Percentiles rank a stretch among this genome's conserved stretches.
These are phyloP conservation scores for Phaeosphaeria sp. DNA, from an alignment of 2,329 filamentous ascomycete species.

Conservation along the genomic window DNA sequence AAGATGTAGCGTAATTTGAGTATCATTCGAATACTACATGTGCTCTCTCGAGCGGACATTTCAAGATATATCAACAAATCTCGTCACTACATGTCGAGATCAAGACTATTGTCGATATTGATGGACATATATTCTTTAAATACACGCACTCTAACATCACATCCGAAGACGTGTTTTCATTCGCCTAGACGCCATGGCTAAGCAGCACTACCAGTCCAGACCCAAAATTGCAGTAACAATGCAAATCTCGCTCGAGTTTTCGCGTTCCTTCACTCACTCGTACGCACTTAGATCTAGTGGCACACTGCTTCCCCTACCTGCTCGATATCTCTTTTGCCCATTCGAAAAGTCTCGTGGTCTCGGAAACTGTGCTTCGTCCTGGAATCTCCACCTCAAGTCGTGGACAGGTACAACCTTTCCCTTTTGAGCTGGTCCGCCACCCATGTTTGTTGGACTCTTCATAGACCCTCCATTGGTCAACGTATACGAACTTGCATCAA, in stretches of 20 bases:
- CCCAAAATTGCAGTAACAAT: constrained; percentile 13
- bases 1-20: background rate
- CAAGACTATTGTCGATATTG: background rate
- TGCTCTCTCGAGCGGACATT: no score
- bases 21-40: no score
- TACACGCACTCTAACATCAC: background rate
- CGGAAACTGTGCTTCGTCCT: constrained; percentile 80
- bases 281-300: constrained; percentile 80
- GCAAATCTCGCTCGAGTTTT: background rate
- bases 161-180: background rate
- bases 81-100: no score
- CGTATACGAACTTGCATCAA: constrained; percentile 80
- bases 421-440: constrained; percentile 26
- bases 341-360: constrained; percentile 83
- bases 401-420: constrained; percentile 64
- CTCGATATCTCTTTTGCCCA: constrained; percentile 80
- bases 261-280: constrained; percentile 40
- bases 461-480: constrained; percentile 50
- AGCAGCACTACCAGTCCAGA: constrained; percentile 16
- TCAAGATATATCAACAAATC: no score
- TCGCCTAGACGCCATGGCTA: constrained; percentile 27
- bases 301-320: constrained; percentile 91
- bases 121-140: background rate
- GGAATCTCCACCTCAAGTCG: constrained; percentile 86
- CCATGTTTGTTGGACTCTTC: constrained; percentile 30